Conservation (phyloP, 208 protist species). For the Trypanosoma brucei region DNA sequence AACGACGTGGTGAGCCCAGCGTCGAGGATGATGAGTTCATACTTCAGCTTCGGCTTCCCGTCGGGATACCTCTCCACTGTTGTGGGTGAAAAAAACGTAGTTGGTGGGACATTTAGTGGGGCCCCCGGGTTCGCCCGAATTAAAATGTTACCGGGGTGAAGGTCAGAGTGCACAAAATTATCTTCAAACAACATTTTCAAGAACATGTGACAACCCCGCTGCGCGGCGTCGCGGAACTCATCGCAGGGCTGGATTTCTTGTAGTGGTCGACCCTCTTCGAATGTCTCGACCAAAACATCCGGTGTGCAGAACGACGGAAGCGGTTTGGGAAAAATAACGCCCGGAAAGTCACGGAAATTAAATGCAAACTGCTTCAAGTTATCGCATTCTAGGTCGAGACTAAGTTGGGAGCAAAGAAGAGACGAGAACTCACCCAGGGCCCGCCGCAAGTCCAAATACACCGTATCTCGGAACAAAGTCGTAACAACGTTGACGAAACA, state of each 20-base stretch:
- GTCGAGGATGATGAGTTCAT: constrained; percentile 86
- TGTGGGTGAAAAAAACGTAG: neutral
- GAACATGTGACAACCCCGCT: constrained; percentile 88
- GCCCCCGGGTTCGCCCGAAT: constrained; percentile 49
- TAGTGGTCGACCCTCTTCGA: constrained; percentile 77
- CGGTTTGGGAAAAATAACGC: constrained; percentile 82
- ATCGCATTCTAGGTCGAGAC: constrained; percentile 78
- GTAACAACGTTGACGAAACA: constrained; percentile 44
- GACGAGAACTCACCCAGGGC: constrained; percentile 74
- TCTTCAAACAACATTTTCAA: constrained; percentile 94
- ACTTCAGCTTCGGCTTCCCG: constrained; percentile 52
- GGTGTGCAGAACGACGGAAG: constrained; percentile 50
- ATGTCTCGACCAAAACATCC: constrained; percentile 86
- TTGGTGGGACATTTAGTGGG: neutral
- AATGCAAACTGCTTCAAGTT: constrained; percentile 82
- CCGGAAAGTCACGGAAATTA: constrained; percentile 71
- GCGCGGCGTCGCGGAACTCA: constrained; percentile 61
- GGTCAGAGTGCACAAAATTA: constrained; percentile 93
- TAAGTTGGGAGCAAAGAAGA: constrained; percentile 80
- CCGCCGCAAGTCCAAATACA: constrained; percentile 63
- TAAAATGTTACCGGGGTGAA: constrained; percentile 92
- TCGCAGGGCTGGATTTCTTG: constrained; percentile 38
- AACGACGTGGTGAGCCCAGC: constrained; percentile 87
- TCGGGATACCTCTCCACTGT: constrained; percentile 37
- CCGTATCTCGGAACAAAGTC: constrained; percentile 45